Conservation (phyloP, 1,139 yeast species). For the Taiozyma sp. region DNA sequence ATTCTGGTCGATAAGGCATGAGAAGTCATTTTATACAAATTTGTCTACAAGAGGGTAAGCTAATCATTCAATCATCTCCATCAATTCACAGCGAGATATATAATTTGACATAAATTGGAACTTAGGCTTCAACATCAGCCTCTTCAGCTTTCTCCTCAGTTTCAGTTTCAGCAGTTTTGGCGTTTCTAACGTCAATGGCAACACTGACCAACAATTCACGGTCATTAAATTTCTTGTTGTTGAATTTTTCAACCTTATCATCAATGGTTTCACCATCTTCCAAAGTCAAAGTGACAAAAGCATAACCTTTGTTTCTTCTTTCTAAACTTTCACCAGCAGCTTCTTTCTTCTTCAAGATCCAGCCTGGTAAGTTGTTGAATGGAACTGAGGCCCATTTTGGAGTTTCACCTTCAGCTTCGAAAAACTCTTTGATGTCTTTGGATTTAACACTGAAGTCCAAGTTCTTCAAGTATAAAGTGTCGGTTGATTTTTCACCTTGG, state of each 20-base stretch:
- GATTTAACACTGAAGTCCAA: constrained; percentile 44
- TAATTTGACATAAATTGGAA: constrained; percentile 2
- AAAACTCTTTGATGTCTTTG: constrained; percentile 38
- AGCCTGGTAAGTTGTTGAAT: constrained; percentile 38
- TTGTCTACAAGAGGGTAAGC: not conserved
- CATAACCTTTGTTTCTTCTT: constrained; percentile 56
- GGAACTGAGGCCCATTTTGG: constrained; percentile 59
- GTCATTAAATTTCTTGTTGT: constrained; percentile 47
- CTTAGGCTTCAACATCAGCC: not conserved
- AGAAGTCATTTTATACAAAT: too few species aligned
- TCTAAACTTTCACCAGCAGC: constrained; percentile 33
- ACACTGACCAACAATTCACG: constrained; percentile 49
- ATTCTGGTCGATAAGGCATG: too few species aligned
- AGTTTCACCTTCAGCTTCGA: constrained; percentile 34
- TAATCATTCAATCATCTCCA: constrained; percentile 2
- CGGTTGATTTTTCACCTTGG: constrained; percentile 50
- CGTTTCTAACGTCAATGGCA: constrained; percentile 41
- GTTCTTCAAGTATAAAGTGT: constrained; percentile 54
- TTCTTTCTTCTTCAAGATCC: constrained; percentile 35
- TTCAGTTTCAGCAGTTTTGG: constrained; percentile 2
- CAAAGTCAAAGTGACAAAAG: constrained; percentile 45
- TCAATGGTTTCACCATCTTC: constrained; percentile 21
- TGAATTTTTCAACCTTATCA: constrained; percentile 38
- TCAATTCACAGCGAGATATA: constrained; percentile 15
- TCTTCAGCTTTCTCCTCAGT: not conserved